phyloP scores from a whole-genome alignment of 129 eudicot species.

The Artemisia annua region DNA sequence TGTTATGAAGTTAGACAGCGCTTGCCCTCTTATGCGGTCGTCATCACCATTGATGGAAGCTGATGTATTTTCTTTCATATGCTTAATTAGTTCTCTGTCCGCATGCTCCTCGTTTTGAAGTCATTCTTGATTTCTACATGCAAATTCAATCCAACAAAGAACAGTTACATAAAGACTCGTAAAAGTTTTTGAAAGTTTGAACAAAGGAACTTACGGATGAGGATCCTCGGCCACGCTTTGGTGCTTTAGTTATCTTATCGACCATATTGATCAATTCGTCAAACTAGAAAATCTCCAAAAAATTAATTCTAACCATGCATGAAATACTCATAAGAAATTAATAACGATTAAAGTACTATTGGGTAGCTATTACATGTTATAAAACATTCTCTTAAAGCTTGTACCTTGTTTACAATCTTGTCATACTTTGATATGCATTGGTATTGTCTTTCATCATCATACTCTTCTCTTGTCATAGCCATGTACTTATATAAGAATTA shows the following conservation, averaged over 20 bases:
- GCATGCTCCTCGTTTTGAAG: not conserved
- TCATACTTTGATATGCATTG: slow-evolving; percentile 27
- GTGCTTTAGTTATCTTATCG: slow-evolving; percentile 21
- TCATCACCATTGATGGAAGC: not conserved
- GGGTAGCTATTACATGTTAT: not conserved
- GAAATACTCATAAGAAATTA: not conserved
- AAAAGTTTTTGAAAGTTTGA: not conserved
- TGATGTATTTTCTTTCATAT: slow-evolving; percentile 6
- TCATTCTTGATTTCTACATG: slow-evolving; percentile 18
- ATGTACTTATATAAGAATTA: not conserved
- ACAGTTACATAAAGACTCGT: too few species aligned
- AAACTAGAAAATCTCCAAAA: slow-evolving; percentile 11
- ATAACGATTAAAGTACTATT: not conserved
- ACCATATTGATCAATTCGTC: slow-evolving; percentile 31
- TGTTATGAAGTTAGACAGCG: slow-evolving; percentile 7
- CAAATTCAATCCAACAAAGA: too few species aligned
- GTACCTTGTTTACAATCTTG: slow-evolving; percentile 33
- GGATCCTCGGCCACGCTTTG: slow-evolving; percentile 23
- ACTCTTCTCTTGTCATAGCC: slow-evolving; percentile 18
- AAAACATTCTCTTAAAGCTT: too few species aligned
- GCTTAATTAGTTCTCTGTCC: slow-evolving; percentile 6
- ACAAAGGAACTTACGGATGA: slow-evolving; percentile 24
- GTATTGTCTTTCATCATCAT: slow-evolving; percentile 25
- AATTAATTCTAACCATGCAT: not conserved
- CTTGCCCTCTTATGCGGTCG: not conserved